Evolutionary conservation across 352 stramenopile genomes (phyloP), one percentile per base, ranked within the genome.

Genomic region (Phytopythium aichiense): DNA sequence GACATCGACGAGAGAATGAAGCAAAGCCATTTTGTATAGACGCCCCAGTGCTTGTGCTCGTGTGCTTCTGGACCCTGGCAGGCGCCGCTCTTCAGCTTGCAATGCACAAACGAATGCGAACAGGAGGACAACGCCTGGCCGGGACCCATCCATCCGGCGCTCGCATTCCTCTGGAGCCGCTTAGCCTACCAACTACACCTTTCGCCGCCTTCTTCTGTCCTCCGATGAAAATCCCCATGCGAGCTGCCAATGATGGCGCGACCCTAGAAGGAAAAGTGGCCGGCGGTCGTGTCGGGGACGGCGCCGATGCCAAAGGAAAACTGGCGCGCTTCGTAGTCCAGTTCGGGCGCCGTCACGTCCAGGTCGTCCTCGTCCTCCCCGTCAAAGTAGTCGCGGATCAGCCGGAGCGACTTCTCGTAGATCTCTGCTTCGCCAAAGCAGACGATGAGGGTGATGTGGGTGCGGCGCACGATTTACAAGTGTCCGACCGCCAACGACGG

Each of bases 321-420:
- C 62, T 93, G 80, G 15, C 75, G 68, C 9, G 72, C 65, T 9
- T 58, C 64, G 48, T 71, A 70, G 58, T 89, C 82, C 56, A 82
- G 81, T 16, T 75, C 69, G 15, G 85, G 81, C 31, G 72, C 65
- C 28, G 81, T 57, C n/a, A 77, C 58, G n/a, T 84, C 72, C 30
- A 78, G 81, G 69, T 98, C 96, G 62, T 98, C 97, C 30, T 99
- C 97, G 53, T 99, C 96, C 59, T 99, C 97, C 20, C 96, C 95
- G 40, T 96, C 95, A 76, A 99, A 99, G 81, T 98, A 99, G 30
- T 95, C 96, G 67, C 97, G 94, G 30, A 99, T 82, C 61, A 99
- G 98, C 62, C 90, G 89, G 55, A 98, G 76, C 43, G 92, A 94
- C 69, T 98, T 98, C 33, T 97, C 73, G 68, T 98, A 98, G 31